Base-by-base conservation (phyloP, 768 basidiomycete genomes). In the Leucosporidium creatinivorum region DNA sequence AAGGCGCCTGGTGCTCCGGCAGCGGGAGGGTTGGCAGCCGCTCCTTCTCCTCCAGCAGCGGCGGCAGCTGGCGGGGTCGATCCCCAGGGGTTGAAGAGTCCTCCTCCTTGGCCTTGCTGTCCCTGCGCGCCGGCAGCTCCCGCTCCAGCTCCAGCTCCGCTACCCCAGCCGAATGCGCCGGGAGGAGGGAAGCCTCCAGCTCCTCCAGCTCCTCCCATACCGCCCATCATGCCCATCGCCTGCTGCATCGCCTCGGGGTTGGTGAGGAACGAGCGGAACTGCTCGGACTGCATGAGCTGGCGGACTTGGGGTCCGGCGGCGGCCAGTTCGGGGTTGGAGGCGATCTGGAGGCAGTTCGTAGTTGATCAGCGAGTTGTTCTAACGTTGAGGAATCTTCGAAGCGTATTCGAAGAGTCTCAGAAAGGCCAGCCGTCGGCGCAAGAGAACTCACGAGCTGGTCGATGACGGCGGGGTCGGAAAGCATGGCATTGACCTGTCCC, bases 391-490 rank as follows among this genome's bases (percentile, higher is more conserved):
- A 52, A 15, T 25, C 51, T 7, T 9, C 52, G 57, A 33, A 10
- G 5, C 33, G 33, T 33, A 33, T 4, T 4, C 10, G 33, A 33
- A 10, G 5, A 33, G 33, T 10, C 33, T 33, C 33, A 33, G 33
- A 33, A 33, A 33, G 33, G 33, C 33, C 33, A 33, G 33, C 5
- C 10, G 33, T 4, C 33, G 36, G 52, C 67, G 62, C 54, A 56
- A 56, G 21, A 21, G 19, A 21, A 57, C 65, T 25, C 23, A 69
- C 71, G 48, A 81, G 74, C 71, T 93, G 81, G 65, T 98, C 93
- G 61, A 97, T 79, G 58, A 97, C 81, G n/a, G 85, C 86, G 0
- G 94, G 93, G 74, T 93, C 88, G 10, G 86, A 85, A 85, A 98
- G 87, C 78, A 92, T 83, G 19, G 81, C 76, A 12, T 87, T 85